Evolutionary conservation across 352 stramenopile genomes (phyloP), one percentile per base, ranked within the genome.

Genomic region (Pythium coloratum): DNA sequence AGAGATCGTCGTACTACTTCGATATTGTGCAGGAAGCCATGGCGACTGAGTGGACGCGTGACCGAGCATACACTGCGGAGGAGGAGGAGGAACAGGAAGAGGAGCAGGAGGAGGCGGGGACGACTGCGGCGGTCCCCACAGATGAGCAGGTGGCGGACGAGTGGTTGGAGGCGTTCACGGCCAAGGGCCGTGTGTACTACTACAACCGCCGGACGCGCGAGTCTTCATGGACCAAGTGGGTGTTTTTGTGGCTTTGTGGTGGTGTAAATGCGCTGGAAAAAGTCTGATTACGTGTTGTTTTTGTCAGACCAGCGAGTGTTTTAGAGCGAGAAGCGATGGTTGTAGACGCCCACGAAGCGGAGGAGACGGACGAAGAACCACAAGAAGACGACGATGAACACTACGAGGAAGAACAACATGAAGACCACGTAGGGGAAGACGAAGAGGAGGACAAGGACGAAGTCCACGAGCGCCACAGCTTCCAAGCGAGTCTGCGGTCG

Each of bases 171-270:
- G 88, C 88, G 6, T 95, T 87, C 63, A 95, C 88, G 1, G 88
- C 82, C 1, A 92, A 94, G 70, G 88, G 88, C 1, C 80, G 85
- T n/a, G 86, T 93, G 0, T 95, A 95, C 69, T 95, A 94, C 76
- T 95, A 95, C 80, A 95, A 95, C 49, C 82, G 86, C 24, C 80
- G 83, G 44, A 94, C 88, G 2, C 80, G 88, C 50, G 88, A 95
- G 69, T 94, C 88, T 9, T 93, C 86, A 9, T 95, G 88, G 88
- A 93, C 81, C 49, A 91, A 78, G 87, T 95, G 62, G 49, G 69
- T 67, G 16, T 53, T 24, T 34, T 9, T 14, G 49, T 44, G 46
- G 6, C 32, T 47, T 57, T 32, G 18, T 44, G 33, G 57, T 55
- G 12, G 16, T 26, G 7, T 12, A 44, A 18, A 10, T 24, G 18